A percentile compares a stretch with the other conserved stretches of the same genome.
phyloP scores from a whole-genome alignment of 768 basidiomycete genomes.

The Agaricus sinodeliciosus region DNA sequence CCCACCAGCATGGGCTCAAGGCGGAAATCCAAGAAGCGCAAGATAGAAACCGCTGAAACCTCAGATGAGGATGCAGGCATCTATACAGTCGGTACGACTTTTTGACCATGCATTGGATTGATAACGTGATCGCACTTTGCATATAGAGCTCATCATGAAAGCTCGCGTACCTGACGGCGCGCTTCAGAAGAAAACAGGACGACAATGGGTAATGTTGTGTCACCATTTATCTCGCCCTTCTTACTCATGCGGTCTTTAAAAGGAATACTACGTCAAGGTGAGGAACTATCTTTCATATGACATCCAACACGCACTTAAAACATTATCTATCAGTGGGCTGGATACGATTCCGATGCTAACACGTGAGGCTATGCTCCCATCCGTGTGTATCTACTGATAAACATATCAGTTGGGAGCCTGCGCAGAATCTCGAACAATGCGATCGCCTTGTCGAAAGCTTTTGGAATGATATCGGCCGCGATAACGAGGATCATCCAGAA shows the following conservation, averaged over 20 bases:
- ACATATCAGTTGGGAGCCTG: conserved; percentile 60
- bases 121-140: background rate
- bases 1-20: conserved; percentile 7
- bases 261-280: conserved; percentile 71
- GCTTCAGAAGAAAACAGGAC: conserved; percentile 14
- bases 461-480: conserved; percentile 53
- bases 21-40: conserved; percentile 13
- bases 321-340: conserved; percentile 49
- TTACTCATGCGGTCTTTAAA: background rate
- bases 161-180: conserved; percentile 39
- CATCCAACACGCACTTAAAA: background rate
- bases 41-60: background rate
- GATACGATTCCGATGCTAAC: conserved; percentile 49
- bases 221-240: background rate
- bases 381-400: background rate
- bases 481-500: conserved; percentile 45
- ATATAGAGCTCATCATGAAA: conserved; percentile 52
- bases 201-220: conserved; percentile 8
- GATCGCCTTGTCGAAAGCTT: conserved; percentile 55
- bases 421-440: conserved; percentile 50
- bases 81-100: conserved; percentile 4
- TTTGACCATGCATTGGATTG: background rate
- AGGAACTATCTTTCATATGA: background rate
- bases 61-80: conserved; percentile 6
- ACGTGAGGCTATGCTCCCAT: conserved; percentile 32